Percentiles rank a stretch among this genome's conserved stretches.
Conservation (phyloP, 2,329 filamentous ascomycete species). For the Cordyceps tenuipes region DNA sequence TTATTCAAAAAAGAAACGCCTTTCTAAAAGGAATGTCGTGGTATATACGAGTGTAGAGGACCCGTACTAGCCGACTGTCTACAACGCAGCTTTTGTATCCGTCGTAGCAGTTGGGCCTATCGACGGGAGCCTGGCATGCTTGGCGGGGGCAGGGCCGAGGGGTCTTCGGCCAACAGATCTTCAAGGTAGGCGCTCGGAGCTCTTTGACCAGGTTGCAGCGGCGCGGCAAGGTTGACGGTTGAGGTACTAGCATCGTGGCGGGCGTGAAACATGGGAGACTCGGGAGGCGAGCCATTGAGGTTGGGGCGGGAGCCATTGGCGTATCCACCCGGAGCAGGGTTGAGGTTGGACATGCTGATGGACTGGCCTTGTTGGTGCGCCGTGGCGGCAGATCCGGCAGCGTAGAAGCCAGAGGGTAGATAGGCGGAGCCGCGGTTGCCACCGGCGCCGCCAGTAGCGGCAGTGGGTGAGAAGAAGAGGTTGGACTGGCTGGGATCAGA, state of each 20-base stretch:
- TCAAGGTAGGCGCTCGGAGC: slow-evolving; percentile 87
- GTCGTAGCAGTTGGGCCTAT: slow-evolving; percentile 18
- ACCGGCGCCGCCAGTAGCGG: slow-evolving; percentile 55
- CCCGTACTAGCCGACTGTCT: neutral
- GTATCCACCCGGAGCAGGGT: slow-evolving; percentile 48
- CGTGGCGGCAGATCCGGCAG: slow-evolving; percentile 52
- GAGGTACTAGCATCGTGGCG: slow-evolving; percentile 52
- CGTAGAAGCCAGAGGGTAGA: slow-evolving; percentile 86
- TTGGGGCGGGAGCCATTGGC: slow-evolving; percentile 32
- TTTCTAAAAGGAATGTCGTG: neutral
- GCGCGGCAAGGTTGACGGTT: slow-evolving; percentile 55
- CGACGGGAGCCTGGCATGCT: slow-evolving; percentile 25
- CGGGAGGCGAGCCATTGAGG: slow-evolving; percentile 49
- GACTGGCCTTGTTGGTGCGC: slow-evolving; percentile 40
- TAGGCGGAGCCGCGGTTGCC: slow-evolving; percentile 68
- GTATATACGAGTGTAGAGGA: neutral
- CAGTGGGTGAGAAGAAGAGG: slow-evolving; percentile 94
- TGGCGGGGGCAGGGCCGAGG: slow-evolving; percentile 39
- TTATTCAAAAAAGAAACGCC: slow-evolving; percentile 5
- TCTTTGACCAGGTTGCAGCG: slow-evolving; percentile 52
- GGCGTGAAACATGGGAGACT: slow-evolving; percentile 50
- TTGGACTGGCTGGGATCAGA: slow-evolving; percentile 56
- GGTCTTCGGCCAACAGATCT: slow-evolving; percentile 75
- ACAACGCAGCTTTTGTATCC: neutral
- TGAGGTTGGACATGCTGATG: slow-evolving; percentile 54